Evolutionary conservation across 2,329 filamentous ascomycete genomes (phyloP).

Genomic region (Coniochaeta ligniaria): DNA sequence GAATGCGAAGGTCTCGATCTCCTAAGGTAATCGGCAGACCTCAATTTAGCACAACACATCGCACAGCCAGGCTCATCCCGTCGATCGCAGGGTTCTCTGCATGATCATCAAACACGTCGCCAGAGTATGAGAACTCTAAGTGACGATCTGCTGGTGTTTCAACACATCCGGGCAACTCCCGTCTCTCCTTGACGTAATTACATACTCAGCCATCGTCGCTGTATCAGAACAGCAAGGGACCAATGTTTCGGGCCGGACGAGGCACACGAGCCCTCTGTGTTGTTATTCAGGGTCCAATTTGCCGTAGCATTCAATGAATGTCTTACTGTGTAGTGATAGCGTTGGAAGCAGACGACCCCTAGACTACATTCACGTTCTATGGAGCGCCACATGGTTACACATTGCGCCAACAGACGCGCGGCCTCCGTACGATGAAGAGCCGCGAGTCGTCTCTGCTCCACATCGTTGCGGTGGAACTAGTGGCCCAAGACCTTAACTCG

Average conservation of each 20-base stretch:
- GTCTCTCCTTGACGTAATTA: not conserved
- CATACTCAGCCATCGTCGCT: not conserved
- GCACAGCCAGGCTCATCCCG: not conserved
- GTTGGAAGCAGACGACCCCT: too few species aligned
- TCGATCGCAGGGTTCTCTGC: not conserved
- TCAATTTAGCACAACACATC: not conserved
- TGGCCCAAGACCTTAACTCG: too few species aligned
- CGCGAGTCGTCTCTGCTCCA: too few species aligned
- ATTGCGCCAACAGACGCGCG: too few species aligned
- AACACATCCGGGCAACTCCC: not conserved
- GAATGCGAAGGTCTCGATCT: not conserved
- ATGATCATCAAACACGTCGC: not conserved
- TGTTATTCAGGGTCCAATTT: not conserved
- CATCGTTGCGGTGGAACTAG: too few species aligned
- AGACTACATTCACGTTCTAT: too few species aligned
- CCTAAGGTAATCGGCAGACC: not conserved
- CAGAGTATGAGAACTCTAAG: not conserved
- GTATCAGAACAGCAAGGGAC: not conserved
- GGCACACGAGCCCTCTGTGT: not conserved
- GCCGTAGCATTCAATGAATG: too few species aligned
- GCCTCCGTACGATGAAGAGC: too few species aligned
- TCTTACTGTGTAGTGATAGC: too few species aligned
- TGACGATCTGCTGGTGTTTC: not conserved
- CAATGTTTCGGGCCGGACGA: not conserved
- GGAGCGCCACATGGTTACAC: too few species aligned